A percentile compares a stretch with the other conserved stretches of the same genome.
These are phyloP conservation scores for Decorospora gaudefroyi DNA, from an alignment of 2,329 filamentous ascomycete species.

Conservation along the genomic window DNA sequence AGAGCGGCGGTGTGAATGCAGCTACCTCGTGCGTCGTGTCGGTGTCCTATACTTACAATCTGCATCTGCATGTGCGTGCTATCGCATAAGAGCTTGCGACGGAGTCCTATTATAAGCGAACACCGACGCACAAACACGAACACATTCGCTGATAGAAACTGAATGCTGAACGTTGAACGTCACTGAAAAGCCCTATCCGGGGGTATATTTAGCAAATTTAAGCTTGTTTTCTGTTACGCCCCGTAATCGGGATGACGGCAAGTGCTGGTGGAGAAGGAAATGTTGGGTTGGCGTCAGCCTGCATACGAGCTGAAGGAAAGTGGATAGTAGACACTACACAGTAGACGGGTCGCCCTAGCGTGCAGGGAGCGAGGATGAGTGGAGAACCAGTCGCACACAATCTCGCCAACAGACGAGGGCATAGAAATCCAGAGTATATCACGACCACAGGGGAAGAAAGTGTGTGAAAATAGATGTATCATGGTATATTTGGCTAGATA, in stretches of 20 bases:
- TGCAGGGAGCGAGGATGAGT: conserved; percentile 13
- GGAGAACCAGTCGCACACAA: conserved; percentile 11
- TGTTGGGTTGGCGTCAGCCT: conserved; percentile 22
- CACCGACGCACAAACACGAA: too few species aligned
- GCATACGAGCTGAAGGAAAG: conserved; percentile 13
- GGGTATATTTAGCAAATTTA: too few species aligned
- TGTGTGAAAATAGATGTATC: conserved; percentile 19
- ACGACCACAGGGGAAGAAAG: conserved; percentile 7
- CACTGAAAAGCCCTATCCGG: too few species aligned
- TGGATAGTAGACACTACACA: conserved; percentile 1
- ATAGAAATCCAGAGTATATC: conserved; percentile 1
- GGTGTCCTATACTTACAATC: too few species aligned
- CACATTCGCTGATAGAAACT: too few species aligned
- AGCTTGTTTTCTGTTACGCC: background rate
- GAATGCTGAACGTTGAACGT: too few species aligned
- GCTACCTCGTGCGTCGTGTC: too few species aligned
- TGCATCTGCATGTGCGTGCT: too few species aligned
- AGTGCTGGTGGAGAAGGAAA: conserved; percentile 2
- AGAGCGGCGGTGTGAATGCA: too few species aligned
- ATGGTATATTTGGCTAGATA: conserved; percentile 37
- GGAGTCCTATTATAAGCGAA: too few species aligned
- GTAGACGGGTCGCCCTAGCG: conserved; percentile 9
- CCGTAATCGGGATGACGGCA: too few species aligned
- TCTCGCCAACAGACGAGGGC: background rate
- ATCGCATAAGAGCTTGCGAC: too few species aligned